Base-by-base conservation (phyloP, 1,284 basidiomycete species). In the Wolfiporia cocos region DNA sequence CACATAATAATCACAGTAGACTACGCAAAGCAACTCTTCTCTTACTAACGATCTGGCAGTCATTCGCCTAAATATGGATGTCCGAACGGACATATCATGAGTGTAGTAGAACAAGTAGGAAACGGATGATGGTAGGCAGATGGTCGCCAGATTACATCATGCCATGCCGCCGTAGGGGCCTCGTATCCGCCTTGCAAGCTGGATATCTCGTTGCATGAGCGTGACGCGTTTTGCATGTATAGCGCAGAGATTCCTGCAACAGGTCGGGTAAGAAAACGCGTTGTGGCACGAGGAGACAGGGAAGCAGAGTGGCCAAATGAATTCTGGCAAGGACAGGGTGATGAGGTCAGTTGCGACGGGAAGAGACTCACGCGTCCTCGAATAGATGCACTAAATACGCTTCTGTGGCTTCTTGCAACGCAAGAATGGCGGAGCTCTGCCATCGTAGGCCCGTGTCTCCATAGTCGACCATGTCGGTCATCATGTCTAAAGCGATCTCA, bases 221-320 rank as follows among this genome's bases (percentile, higher is more conserved):
- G 96, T 99, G 11, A 99, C 96, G 57, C 95, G 86, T 67, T 96
- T 97, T 21, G 96, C 95, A 62, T 99, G 96, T 49, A 99, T 90
- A 4, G 96, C 94, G 59, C 93, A 96, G 34, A 97, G 68, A 64
- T 97, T 97, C 36, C 87, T 92, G 53, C 14, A 31, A 22, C 31
- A 45, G 11, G n/a, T n/a, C n/a, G n/a, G n/a, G n/a, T n/a, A n/a
- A n/a, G n/a, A n/a, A n/a, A n/a, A n/a, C n/a, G n/a, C n/a, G n/a
- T n/a, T n/a, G n/a, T n/a, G n/a, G n/a, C n/a, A n/a, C n/a, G n/a
- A n/a, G n/a, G n/a, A n/a, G n/a, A n/a, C n/a, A n/a, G n/a, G n/a
- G n/a, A n/a, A n/a, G n/a, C n/a, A n/a, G n/a, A n/a, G n/a, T n/a
- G n/a, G n/a, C n/a, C n/a, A n/a, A n/a, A n/a, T n/a, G n/a, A n/a